Base-by-base conservation (phyloP, 495 filamentous ascomycete genomes). In the Penicillium ochrochloron region DNA sequence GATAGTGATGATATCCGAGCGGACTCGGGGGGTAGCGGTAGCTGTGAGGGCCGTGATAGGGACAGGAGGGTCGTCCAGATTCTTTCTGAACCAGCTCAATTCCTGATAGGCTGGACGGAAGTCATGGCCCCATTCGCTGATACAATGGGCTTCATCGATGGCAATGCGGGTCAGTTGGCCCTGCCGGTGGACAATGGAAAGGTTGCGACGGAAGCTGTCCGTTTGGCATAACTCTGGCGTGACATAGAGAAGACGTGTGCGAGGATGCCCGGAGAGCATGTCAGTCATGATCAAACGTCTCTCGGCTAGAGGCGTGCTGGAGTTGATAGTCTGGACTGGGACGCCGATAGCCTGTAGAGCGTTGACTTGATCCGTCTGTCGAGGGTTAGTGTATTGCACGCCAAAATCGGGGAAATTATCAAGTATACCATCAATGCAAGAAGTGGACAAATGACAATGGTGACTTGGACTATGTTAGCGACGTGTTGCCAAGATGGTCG, bases 81-180 rank as follows among this genome's bases (percentile, higher is more conserved):
- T 86, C 31, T 84, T 80, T 63, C 90, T 92, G 80, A 98, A 96
- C 87, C 91, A 97, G 8, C 87, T 88, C n/a, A 98, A 84, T 27
- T 89, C 84, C 67, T 92, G 92, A 76, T 97, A 97, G 35, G 92
- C 89, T 19, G 90, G 90, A n/a, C 94, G 90, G 70, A 98, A 98
- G 74, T 98, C 94, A 73, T 98, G 94, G 19, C 94, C 94, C 94
- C 94, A 98, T 88, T 98, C 94, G 11, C 90, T 94, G 66, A 98
- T 97, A 73, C 94, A 97, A 73, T 98, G 94, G 15, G 94, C 94
- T 78, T 98, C 94, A 76, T 98, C 94, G 52, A 98, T 88, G 50
- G 89, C 94, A 66, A 98, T 86, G 11, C 94, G 87, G 12, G 89
- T 86, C 6, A 98, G 84, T 74, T 97, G 92, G 25, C 86, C 83